These are phyloP conservation scores for Leishmania major DNA, from an alignment of 208 protist species.

Conservation along the genomic window DNA sequence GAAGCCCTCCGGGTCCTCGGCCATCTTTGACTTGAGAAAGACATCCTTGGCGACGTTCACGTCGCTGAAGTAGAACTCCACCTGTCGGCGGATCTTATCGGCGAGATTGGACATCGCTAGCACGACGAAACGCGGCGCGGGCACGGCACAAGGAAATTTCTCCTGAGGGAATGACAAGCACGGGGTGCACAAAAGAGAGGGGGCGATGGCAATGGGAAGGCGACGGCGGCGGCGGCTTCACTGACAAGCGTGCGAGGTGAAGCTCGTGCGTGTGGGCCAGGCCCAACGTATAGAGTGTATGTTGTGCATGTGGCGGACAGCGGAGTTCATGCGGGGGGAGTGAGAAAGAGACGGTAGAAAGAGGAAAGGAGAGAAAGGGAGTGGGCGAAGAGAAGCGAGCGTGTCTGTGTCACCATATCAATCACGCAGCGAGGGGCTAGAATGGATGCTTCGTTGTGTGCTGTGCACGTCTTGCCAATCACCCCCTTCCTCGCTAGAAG, in stretches of 20 bases:
- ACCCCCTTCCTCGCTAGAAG: neutral
- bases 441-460: neutral
- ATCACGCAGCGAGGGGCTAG: neutral
- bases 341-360: neutral
- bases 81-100: conserved; percentile 69
- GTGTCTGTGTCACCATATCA: neutral
- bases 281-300: conserved; percentile 9
- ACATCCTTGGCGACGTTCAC: conserved; percentile 91
- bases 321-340: neutral
- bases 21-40: conserved; percentile 90
- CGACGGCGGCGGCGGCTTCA: neutral
- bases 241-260: neutral
- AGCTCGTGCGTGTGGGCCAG: neutral
- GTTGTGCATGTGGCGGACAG: neutral
- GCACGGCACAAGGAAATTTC: neutral
- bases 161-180: neutral
- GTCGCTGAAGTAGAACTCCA: conserved; percentile 94
- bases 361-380: neutral
- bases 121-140: neutral
- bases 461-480: neutral
- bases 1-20: conserved; percentile 84
- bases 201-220: neutral
- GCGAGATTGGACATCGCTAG: conserved; percentile 37
- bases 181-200: neutral
- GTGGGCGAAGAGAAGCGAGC: neutral